A percentile compares a stretch with the other conserved stretches of the same genome.
Conservation (phyloP, 108 stramenopile species). For the Stephanodiscus minutulus region DNA sequence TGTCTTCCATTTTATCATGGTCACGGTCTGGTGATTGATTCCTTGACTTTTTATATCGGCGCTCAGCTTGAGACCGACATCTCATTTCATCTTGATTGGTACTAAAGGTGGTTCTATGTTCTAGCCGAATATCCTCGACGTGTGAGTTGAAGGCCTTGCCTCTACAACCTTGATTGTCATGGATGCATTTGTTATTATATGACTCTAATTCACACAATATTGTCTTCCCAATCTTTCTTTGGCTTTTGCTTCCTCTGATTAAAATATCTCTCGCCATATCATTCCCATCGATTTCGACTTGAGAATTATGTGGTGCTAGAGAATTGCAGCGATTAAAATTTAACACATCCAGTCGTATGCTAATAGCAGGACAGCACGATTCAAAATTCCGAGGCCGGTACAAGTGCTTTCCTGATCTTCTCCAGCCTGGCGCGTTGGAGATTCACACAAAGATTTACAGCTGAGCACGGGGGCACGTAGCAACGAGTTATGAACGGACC, state of each 20-base stretch:
- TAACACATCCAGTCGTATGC: conserved; percentile 67
- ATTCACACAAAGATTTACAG: not conserved
- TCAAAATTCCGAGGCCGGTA: conserved; percentile 80
- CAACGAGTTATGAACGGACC: not conserved
- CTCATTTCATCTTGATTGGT: not conserved
- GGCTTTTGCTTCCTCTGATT: conserved; percentile 61
- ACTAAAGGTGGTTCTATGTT: not conserved
- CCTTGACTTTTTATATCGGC: conserved; percentile 28
- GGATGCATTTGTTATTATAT: conserved; percentile 30
- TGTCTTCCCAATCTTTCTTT: conserved; percentile 58
- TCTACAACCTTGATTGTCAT: not conserved
- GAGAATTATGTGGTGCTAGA: not conserved
- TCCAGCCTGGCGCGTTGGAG: conserved; percentile 52
- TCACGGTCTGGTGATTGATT: conserved; percentile 13
- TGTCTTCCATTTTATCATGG: not conserved
- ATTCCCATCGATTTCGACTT: not conserved
- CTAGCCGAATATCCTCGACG: not conserved
- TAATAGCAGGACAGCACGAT: conserved; percentile 82
- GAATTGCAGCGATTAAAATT: conserved; percentile 44
- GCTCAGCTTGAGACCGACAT: not conserved
- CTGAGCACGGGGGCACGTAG: not conserved
- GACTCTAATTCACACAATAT: conserved; percentile 44
- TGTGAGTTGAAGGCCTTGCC: not conserved
- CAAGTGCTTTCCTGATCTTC: conserved; percentile 79
- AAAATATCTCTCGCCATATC: conserved; percentile 24